phyloP scores from a whole-genome alignment of 2,329 filamentous ascomycete genomes.

The Trichoderma koningiopsis region DNA sequence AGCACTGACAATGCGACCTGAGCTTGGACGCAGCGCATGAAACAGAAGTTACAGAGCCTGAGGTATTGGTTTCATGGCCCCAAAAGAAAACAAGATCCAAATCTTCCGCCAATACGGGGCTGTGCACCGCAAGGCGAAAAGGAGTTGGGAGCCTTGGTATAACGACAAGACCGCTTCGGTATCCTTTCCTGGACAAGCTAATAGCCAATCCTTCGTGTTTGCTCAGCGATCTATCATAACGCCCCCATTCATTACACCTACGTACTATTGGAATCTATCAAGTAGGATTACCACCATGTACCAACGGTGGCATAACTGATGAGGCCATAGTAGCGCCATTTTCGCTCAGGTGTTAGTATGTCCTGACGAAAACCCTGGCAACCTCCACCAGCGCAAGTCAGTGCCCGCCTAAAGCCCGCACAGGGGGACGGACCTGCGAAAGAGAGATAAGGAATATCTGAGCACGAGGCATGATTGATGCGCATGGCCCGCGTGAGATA shows the following conservation, averaged over 20 bases:
- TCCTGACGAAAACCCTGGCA: conserved; percentile 13
- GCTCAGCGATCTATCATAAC: not conserved
- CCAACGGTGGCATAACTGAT: conserved; percentile 6
- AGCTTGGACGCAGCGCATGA: conserved; percentile 17
- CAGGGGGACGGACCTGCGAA: conserved; percentile 4
- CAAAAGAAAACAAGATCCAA: not conserved
- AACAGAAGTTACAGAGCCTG: conserved; percentile 23
- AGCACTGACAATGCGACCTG: conserved; percentile 10
- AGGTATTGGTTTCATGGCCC: conserved; percentile 16
- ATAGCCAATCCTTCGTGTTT: not conserved
- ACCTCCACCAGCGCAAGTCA: conserved; percentile 15
- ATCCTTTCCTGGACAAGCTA: not conserved
- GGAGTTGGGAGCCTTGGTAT: not conserved
- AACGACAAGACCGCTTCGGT: not conserved
- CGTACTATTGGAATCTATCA: not conserved
- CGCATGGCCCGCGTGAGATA: not conserved
- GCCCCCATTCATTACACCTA: not conserved
- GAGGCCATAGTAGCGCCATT: conserved; percentile 11
- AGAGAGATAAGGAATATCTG: conserved; percentile 3
- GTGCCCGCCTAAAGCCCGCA: conserved; percentile 3
- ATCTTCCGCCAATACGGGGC: conserved; percentile 16
- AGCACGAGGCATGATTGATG: conserved; percentile 2
- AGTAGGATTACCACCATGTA: not conserved
- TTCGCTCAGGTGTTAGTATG: conserved; percentile 11
- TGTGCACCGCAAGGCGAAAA: not conserved